Evolutionary conservation across 1,284 basidiomycete genomes (phyloP).

Genomic region (Meripilus lineatus): DNA sequence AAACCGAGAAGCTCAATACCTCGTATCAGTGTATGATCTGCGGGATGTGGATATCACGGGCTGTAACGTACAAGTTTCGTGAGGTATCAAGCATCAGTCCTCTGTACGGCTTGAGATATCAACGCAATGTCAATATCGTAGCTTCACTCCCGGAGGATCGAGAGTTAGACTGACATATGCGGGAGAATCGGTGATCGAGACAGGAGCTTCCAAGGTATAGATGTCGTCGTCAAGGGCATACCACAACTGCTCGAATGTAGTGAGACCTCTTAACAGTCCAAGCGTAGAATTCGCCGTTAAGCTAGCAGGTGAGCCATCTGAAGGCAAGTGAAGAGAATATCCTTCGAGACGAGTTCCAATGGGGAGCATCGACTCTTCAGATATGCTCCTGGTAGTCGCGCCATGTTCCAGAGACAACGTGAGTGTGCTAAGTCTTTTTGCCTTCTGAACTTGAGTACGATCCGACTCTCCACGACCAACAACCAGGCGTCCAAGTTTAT

Average conservation of each 20-base stretch:
- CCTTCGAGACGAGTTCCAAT: constrained; percentile 55
- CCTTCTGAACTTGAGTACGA: constrained; percentile 23
- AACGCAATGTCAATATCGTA: neutral
- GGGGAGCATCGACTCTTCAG: constrained; percentile 46
- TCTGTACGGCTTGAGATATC: constrained; percentile 56
- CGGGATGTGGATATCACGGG: constrained; percentile 1
- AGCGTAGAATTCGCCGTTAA: constrained; percentile 68
- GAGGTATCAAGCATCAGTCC: constrained; percentile 83
- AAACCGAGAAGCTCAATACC: constrained; percentile 62
- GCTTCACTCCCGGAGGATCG: neutral
- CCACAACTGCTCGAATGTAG: constrained; percentile 81
- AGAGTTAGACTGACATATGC: constrained; percentile 44
- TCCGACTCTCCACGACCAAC: constrained; percentile 45
- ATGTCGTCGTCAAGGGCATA: constrained; percentile 45
- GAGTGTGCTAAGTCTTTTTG: constrained; percentile 26
- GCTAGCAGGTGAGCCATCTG: constrained; percentile 50
- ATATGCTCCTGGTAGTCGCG: constrained; percentile 33
- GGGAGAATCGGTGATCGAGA: constrained; percentile 55
- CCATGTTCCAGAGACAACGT: constrained; percentile 35
- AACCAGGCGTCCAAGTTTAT: constrained; percentile 43
- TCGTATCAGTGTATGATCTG: neutral
- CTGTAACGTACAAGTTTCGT: constrained; percentile 46
- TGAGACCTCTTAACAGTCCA: constrained; percentile 75
- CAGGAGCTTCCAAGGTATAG: constrained; percentile 57
- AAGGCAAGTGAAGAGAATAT: constrained; percentile 60